phyloP scores from a whole-genome alignment of 2,329 filamentous ascomycete species.

The Leptographium flavum region DNA sequence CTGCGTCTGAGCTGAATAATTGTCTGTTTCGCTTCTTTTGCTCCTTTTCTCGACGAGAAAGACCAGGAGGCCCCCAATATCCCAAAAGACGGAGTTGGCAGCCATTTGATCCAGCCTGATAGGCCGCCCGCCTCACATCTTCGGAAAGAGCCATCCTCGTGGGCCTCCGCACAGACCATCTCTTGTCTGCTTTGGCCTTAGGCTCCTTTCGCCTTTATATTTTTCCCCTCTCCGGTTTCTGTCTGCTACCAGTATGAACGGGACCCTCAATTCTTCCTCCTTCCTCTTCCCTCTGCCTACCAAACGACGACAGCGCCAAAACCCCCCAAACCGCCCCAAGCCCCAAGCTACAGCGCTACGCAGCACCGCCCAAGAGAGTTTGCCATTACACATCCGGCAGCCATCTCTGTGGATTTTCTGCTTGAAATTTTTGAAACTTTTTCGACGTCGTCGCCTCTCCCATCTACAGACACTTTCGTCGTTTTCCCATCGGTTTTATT shows the following conservation, averaged over 20 bases:
- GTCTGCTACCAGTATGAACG: not conserved
- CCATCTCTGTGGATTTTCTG: not conserved
- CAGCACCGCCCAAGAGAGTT: not conserved
- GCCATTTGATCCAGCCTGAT: not conserved
- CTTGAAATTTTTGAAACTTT: not conserved
- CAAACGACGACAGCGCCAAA: not conserved
- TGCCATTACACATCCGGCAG: not conserved
- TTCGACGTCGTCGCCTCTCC: not conserved
- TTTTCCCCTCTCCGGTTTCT: conserved; percentile 9
- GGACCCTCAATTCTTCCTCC: not conserved
- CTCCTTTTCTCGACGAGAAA: no score
- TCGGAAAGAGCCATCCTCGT: not conserved
- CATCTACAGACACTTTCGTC: not conserved
- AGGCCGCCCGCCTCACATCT: not conserved
- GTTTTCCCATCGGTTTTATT: not conserved
- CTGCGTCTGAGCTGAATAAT: no score
- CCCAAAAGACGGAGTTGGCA: not conserved
- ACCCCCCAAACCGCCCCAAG: no score
- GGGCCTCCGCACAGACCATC: conserved; percentile 1
- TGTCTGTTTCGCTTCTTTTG: no score
- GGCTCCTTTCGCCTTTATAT: conserved; percentile 7
- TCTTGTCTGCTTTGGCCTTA: not conserved
- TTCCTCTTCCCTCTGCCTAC: not conserved
- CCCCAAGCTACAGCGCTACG: not conserved
- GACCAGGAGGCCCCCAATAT: not conserved